A percentile compares a stretch with the other conserved stretches of the same genome.
These are phyloP conservation scores for Stenogyne calaminthoides DNA, from an alignment of 305 asterid genomes.

Conservation along the genomic window DNA sequence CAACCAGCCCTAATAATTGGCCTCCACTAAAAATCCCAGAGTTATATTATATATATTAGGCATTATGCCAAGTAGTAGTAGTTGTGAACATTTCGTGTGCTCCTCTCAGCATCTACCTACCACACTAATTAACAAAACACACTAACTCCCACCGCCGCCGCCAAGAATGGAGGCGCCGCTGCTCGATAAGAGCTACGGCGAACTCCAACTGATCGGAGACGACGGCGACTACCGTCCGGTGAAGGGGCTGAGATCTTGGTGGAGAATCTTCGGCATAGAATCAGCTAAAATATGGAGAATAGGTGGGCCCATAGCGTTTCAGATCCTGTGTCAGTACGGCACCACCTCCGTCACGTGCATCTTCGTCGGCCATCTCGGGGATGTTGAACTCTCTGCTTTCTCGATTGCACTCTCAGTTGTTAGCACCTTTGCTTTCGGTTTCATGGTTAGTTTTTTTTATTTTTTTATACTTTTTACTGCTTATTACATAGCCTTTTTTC, in stretches of 20 bases:
- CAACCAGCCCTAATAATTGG: too few relatives aligned
- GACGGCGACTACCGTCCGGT: slow-evolving; percentile 63
- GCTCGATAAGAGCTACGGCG: slow-evolving; percentile 37
- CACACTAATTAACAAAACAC: not conserved
- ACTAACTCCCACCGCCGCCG: not conserved
- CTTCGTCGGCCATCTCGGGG: slow-evolving; percentile 82
- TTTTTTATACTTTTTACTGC: not conserved
- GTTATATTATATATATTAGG: too few relatives aligned
- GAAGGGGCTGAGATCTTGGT: slow-evolving; percentile 42
- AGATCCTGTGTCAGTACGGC: slow-evolving; percentile 63
- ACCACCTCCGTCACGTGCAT: slow-evolving; percentile 46
- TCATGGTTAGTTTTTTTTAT: slow-evolving; percentile 49
- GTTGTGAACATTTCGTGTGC: too few relatives aligned
- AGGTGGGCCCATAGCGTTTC: slow-evolving; percentile 72
- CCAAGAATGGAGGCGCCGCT: slow-evolving; percentile 61
- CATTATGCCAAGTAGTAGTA: too few relatives aligned
- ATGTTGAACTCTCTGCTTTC: slow-evolving; percentile 68
- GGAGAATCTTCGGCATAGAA: slow-evolving; percentile 58
- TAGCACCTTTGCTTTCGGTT: slow-evolving; percentile 70
- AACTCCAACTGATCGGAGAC: slow-evolving; percentile 36
- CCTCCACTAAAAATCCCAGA: too few relatives aligned
- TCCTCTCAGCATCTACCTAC: not conserved
- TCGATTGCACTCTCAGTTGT: slow-evolving; percentile 63
- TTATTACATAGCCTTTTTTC: not conserved
- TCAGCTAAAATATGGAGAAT: slow-evolving; percentile 62